These are phyloP conservation scores for Domatiomyces catenatus DNA, from an alignment of 2,329 filamentous ascomycete genomes.

Conservation along the genomic window DNA sequence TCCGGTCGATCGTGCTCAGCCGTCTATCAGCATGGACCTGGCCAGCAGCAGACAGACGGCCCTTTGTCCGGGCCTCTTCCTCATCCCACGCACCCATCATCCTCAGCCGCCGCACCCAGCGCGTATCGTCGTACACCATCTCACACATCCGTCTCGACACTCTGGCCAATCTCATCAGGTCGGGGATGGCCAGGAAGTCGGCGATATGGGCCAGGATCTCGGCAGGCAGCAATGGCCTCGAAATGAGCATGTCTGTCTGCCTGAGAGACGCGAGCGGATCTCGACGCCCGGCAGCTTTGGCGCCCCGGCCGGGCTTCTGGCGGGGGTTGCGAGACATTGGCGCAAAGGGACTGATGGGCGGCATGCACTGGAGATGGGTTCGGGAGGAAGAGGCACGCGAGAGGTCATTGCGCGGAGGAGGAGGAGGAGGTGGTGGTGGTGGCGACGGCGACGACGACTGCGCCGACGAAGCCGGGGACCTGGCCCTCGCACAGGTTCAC, in stretches of 20 bases:
- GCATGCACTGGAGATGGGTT: background rate
- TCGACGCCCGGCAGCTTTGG: conserved; percentile 18
- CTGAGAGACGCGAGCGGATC: conserved; percentile 61
- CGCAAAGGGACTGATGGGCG: background rate
- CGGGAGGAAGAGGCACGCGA: background rate
- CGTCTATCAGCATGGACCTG: conserved; percentile 6
- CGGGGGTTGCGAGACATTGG: background rate
- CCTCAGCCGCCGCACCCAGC: conserved; percentile 78
- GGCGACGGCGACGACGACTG: background rate
- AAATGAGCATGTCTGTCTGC: conserved; percentile 63
- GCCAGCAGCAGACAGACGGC: conserved; percentile 1
- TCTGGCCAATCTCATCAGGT: conserved; percentile 72
- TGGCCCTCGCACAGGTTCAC: background rate
- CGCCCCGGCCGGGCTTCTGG: background rate
- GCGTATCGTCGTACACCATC: conserved; percentile 96
- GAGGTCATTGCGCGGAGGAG: background rate
- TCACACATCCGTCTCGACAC: conserved; percentile 77
- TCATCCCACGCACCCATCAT: conserved; percentile 91
- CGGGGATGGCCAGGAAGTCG: conserved; percentile 71
- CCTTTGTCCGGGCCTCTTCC: conserved; percentile 53
- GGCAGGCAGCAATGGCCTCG: conserved; percentile 61
- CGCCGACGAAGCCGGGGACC: background rate
- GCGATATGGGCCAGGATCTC: conserved; percentile 81
- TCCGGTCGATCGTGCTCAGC: conserved; percentile 10
- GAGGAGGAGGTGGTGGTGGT: too few species aligned